Base-by-base conservation (phyloP, 2,329 filamentous ascomycete genomes). In the Ophiostoma sp. region DNA sequence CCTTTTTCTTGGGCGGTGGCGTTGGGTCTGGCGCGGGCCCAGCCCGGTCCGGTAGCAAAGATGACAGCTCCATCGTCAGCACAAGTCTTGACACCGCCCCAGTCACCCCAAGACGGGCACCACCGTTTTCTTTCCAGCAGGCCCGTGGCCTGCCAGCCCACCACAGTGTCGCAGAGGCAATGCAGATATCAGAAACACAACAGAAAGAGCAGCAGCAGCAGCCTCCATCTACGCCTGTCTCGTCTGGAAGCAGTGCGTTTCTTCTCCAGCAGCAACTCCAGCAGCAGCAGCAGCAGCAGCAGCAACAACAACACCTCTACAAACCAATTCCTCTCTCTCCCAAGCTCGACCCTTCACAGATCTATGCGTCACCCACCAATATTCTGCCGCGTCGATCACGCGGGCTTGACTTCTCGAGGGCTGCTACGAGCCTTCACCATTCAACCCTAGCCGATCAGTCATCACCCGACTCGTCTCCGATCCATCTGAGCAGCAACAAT, bases 351-450 rank as follows among this genome's bases (percentile, higher is more conserved):
- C 85, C 91, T 68, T 89, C 89, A 27, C 90, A 93, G 73, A 92
- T 89, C 64, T 97, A 96, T 80, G 90, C 90, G 58, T 94, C 92
- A 1, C 93, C 93, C 2, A 89, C 91, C 40, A 96, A 93, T 67
- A 90, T 96, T 64, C 84, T 98, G 7, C 94, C 94, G 18, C 87
- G 94, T 72, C 89, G 93, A 70, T 97, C 93, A 42, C 87, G 94
- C 68, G 94, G 94, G 60, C 83, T 97, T 70, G 94, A 98, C 79
- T 98, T 97, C 78, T 94, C 94, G 55, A 86, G 94, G 73, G 93
- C 93, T 11, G 95, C 92, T 71, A 97, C 94, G 11, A 96, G 93
- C 76, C 83, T 99, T 36, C 95, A 98, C 79, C 95, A 98, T 78
- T 97, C 94, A 16, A 98, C 91, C 0, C 85, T 98, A 8, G 93